phyloP scores from a whole-genome alignment of 306 rosid genomes.

The Elaeagnus macrophylla region DNA sequence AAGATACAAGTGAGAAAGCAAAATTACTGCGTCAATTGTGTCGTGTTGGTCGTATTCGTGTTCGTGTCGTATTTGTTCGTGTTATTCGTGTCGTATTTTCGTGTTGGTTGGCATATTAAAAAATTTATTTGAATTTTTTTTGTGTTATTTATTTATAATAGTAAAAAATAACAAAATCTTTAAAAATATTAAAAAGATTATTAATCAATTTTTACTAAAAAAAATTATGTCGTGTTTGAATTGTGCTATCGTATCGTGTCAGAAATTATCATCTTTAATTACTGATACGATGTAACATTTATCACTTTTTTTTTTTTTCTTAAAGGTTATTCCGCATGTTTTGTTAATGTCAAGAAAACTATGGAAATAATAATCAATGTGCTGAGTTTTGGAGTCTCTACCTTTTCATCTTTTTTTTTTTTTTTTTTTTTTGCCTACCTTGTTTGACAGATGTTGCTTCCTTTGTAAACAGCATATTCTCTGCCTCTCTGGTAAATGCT shows the following conservation, averaged over 20 bases:
- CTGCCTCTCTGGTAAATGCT: not conserved
- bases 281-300: not conserved
- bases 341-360: constrained; percentile 5
- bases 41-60: too few relatives aligned
- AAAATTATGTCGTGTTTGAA: too few relatives aligned
- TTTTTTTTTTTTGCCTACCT: not conserved
- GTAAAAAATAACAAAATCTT: too few relatives aligned
- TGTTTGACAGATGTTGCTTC: not conserved
- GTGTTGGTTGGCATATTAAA: too few relatives aligned
- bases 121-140: too few relatives aligned
- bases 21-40: too few relatives aligned
- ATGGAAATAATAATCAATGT: constrained; percentile 1
- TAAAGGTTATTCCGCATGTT: constrained; percentile 4
- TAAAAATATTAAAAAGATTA: too few relatives aligned
- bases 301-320: not conserved
- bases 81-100: too few relatives aligned
- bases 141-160: too few relatives aligned
- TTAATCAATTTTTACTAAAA: too few relatives aligned
- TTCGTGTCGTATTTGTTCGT: too few relatives aligned
- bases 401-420: not conserved
- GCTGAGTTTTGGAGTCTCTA: constrained; percentile 1
- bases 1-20: constrained; percentile 28
- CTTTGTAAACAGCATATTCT: not conserved
- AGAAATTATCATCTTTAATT: not conserved
- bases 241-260: too few relatives aligned